Evolutionary conservation across 441 rosid genomes (phyloP).

Genomic region (Mallotus japonicus): DNA sequence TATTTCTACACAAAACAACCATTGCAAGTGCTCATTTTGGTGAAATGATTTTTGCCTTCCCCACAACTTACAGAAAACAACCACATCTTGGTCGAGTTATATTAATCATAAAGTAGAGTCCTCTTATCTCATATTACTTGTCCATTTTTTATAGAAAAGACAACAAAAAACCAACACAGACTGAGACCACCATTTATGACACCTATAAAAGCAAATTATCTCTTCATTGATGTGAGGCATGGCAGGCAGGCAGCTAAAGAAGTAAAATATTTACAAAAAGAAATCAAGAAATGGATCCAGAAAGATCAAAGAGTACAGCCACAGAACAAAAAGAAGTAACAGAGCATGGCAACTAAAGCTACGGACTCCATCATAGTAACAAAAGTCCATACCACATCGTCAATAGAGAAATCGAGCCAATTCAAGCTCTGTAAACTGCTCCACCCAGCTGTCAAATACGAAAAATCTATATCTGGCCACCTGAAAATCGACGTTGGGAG

Average conservation of each 20-base stretch:
- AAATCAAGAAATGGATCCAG: neutral
- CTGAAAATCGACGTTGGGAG: slow-evolving; percentile 36
- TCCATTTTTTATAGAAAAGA: no score
- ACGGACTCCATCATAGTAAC: slow-evolving; percentile 61
- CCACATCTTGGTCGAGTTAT: no score
- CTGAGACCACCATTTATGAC: no score
- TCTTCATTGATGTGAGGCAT: no score
- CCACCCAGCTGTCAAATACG: slow-evolving; percentile 46
- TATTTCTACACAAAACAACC: no score
- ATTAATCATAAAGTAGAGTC: no score
- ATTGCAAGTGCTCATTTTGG: no score
- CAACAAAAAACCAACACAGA: no score
- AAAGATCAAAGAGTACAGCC: slow-evolving; percentile 65
- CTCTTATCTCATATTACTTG: no score
- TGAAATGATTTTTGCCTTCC: no score
- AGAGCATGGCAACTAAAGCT: slow-evolving; percentile 58
- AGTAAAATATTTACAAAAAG: neutral
- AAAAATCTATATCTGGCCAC: slow-evolving; percentile 56
- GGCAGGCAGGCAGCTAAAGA: neutral
- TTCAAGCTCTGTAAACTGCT: slow-evolving; percentile 37
- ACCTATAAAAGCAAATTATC: no score
- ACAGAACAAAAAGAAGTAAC: slow-evolving; percentile 73
- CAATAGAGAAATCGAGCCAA: slow-evolving; percentile 51
- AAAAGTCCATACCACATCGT: slow-evolving; percentile 61
- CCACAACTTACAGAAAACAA: no score